These are phyloP conservation scores for Sarcodon sp. DNA, from an alignment of 768 basidiomycete genomes.

Conservation along the genomic window DNA sequence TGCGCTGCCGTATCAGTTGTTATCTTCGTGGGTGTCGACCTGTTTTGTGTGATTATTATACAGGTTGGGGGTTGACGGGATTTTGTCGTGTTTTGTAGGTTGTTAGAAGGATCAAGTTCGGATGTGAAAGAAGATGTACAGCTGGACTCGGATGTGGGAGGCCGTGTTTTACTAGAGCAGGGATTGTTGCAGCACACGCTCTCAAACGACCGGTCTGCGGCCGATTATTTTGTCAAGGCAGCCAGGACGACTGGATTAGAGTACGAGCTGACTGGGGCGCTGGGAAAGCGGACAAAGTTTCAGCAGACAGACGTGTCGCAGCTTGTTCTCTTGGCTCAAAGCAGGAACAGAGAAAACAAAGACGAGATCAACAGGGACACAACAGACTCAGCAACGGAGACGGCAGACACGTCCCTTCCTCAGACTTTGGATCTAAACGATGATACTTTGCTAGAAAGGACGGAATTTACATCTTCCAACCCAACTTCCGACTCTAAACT, in stretches of 20 bases:
- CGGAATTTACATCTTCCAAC: conserved; percentile 72
- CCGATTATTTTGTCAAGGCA: conserved; percentile 65
- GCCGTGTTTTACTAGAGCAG: conserved; percentile 58
- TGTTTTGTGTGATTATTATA: conserved; percentile 13
- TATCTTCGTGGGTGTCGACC: conserved; percentile 25
- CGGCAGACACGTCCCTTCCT: conserved; percentile 31
- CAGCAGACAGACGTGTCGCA: conserved; percentile 80
- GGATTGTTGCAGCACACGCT: conserved; percentile 74
- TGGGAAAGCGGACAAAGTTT: conserved; percentile 91
- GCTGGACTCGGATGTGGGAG: conserved; percentile 49
- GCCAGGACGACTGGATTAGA: conserved; percentile 66
- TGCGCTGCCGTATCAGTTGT: conserved; percentile 30
- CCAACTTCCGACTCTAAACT: conserved; percentile 33
- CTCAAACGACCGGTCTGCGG: conserved; percentile 64
- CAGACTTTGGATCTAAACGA: conserved; percentile 81
- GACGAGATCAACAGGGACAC: conserved; percentile 1
- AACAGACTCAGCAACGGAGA: conserved; percentile 1
- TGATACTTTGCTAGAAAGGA: conserved; percentile 91
- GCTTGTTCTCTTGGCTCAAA: conserved; percentile 88
- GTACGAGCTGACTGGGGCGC: conserved; percentile 86
- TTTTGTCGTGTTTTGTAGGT: neutral
- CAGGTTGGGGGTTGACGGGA: too few species aligned
- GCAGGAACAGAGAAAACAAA: conserved; percentile 23
- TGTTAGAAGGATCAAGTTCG: neutral
- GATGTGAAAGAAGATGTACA: conserved; percentile 16